Base-by-base conservation (phyloP, 306 rosid genomes). In the Adenanthera pavonina region DNA sequence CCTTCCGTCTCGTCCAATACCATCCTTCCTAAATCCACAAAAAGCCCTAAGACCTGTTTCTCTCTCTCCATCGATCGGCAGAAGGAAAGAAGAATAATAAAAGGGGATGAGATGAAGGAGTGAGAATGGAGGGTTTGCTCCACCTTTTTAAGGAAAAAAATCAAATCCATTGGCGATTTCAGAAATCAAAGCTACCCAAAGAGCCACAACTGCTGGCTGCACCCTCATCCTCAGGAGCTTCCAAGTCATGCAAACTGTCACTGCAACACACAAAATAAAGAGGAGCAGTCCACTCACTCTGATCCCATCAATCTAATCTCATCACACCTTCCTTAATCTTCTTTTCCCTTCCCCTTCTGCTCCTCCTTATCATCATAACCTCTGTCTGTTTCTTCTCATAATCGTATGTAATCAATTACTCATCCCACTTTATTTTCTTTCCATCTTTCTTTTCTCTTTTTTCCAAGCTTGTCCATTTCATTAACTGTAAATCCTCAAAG, bases 241-340 rank as follows among this genome's bases (percentile, higher is more conserved):
- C 74, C 85, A 78, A 67, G 87, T 70, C 80, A 85, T 88, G 74
- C 71, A 84, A 76, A 77, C 79, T 80, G 60, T 49, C 70, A 48
- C 72, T 74, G 62, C 84, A 51, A 86, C 30, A 68, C 41, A 74
- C 78, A 34, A 40, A 40, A 40, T 41, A 84, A 81, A 78, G 83
- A 82, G 88, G 82, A 89, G 80, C 69, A 89, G 89, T 86, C 89
- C 92, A 85, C 84, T 69, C 80, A 69, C 56, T 11, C 36, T 68
- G 3, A 83, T 87, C 86, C 86, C 94, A 90, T 88, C 93, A 85
- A 81, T 91, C 97, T 91, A 86, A 79, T 91, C 94, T 81, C 30
- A 69, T 25, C 30, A 25, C 30, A 25, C 30, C 79, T 60, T 25
- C 66, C 54, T 6, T 14, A 79, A 38, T 78, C 80, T 76, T 69